Conservation (phyloP, 345 rosid species). For the Dipteronia sinensis region DNA sequence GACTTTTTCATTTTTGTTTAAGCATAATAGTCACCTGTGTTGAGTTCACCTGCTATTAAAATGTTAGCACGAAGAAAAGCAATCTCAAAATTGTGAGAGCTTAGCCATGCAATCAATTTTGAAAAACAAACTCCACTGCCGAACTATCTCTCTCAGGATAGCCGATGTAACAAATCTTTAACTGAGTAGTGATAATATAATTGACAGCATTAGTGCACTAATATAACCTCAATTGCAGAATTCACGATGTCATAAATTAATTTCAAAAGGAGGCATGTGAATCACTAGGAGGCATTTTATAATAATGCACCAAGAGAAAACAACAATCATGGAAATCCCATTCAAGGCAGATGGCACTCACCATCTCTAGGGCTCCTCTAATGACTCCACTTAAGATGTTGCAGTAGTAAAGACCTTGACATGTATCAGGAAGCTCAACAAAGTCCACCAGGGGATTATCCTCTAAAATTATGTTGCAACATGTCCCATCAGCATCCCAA, state of each 20-base stretch:
- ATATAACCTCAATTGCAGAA: background rate
- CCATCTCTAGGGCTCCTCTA: conserved; percentile 95
- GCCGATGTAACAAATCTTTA: background rate
- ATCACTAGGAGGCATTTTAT: background rate
- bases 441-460: conserved; percentile 94
- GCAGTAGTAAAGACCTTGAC: conserved; percentile 92
- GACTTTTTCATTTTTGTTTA: background rate
- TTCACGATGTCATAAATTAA: background rate
- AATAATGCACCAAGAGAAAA: background rate
- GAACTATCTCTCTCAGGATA: background rate
- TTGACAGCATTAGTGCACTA: background rate
- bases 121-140: background rate
- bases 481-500: conserved; percentile 87
- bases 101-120: background rate
- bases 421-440: conserved; percentile 93
- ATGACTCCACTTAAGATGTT: conserved; percentile 86
- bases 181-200: background rate
- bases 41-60: background rate
- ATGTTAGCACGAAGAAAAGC: background rate
- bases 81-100: background rate
- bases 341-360: conserved; percentile 27
- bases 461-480: conserved; percentile 79
- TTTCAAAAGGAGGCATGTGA: background rate
- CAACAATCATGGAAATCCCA: background rate
- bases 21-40: background rate